phyloP scores from a whole-genome alignment of 2,329 filamentous ascomycete species.

The Ophidiomyces ophidiicola region DNA sequence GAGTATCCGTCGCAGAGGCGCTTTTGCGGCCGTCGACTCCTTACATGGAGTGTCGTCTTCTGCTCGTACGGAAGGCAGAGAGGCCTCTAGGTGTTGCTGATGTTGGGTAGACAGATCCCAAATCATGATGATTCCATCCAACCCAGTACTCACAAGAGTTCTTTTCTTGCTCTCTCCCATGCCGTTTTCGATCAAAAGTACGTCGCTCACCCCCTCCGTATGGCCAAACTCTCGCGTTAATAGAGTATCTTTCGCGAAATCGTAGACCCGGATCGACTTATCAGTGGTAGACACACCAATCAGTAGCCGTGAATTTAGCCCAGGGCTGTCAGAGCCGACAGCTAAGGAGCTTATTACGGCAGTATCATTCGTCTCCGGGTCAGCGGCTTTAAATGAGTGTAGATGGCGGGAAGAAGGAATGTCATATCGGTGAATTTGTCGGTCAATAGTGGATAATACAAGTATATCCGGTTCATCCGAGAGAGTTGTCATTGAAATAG shows the following conservation, averaged over 20 bases:
- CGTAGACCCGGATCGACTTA: conserved; percentile 87
- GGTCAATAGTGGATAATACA: conserved; percentile 50
- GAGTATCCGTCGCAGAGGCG: conserved; percentile 70
- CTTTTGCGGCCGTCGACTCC: conserved; percentile 46
- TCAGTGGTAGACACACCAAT: conserved; percentile 88
- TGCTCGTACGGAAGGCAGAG: conserved; percentile 20
- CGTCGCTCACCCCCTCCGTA: conserved; percentile 81
- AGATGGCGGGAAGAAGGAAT: conserved; percentile 56
- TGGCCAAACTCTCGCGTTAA: conserved; percentile 89
- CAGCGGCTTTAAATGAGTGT: conserved; percentile 67
- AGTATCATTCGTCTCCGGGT: conserved; percentile 66
- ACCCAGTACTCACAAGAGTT: conserved; percentile 58
- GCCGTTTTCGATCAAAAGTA: conserved; percentile 51
- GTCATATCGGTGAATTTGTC: conserved; percentile 48
- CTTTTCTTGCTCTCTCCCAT: conserved; percentile 36
- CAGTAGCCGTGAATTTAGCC: conserved; percentile 53
- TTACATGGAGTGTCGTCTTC: conserved; percentile 34
- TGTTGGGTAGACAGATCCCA: conserved; percentile 42
- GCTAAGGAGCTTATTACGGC: conserved; percentile 72
- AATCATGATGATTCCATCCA: conserved; percentile 73
- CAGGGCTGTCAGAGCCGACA: conserved; percentile 42
- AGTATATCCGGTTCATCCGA: conserved; percentile 47
- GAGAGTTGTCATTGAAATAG: conserved; percentile 66
- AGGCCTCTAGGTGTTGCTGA: conserved; percentile 23
- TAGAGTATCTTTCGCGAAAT: conserved; percentile 61